Evolutionary conservation across 768 basidiomycete species (phyloP).

Genomic region (Naganishia friedmannii): DNA sequence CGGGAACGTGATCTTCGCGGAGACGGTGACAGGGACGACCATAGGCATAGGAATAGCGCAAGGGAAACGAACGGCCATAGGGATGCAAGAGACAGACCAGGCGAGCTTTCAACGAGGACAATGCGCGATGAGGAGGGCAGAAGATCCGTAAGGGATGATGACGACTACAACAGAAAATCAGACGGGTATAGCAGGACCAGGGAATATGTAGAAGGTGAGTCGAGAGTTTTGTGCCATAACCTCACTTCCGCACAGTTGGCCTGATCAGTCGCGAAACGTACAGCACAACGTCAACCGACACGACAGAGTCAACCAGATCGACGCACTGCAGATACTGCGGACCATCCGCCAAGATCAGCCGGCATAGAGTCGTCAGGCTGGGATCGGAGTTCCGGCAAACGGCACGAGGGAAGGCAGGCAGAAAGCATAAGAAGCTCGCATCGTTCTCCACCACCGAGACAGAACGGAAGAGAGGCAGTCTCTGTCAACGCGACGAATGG

Average conservation of each 20-base stretch:
- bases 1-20: not conserved
- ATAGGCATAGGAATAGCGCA: not conserved
- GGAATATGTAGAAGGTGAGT: conserved; percentile 1
- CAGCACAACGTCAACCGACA: conserved; percentile 5
- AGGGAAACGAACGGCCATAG: not conserved
- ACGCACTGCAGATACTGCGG: not conserved
- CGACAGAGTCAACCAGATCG: not conserved
- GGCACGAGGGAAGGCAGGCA: conserved; percentile 1
- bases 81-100: not conserved
- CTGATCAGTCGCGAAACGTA: not conserved
- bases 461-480: not conserved
- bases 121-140: not conserved
- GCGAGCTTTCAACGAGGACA: not conserved
- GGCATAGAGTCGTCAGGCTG: not conserved
- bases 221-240: not conserved
- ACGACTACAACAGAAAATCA: not conserved
- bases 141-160: not conserved
- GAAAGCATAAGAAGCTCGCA: not conserved
- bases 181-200: not conserved
- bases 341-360: not conserved
- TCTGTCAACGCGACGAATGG: not conserved
- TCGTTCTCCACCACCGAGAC: not conserved
- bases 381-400: not conserved
- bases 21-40: not conserved
- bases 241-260: not conserved